Percentiles rank a stretch among this genome's conserved stretches.
phyloP scores from a whole-genome alignment of 192 early-diverging fungal species.

The Coemansia sp. region DNA sequence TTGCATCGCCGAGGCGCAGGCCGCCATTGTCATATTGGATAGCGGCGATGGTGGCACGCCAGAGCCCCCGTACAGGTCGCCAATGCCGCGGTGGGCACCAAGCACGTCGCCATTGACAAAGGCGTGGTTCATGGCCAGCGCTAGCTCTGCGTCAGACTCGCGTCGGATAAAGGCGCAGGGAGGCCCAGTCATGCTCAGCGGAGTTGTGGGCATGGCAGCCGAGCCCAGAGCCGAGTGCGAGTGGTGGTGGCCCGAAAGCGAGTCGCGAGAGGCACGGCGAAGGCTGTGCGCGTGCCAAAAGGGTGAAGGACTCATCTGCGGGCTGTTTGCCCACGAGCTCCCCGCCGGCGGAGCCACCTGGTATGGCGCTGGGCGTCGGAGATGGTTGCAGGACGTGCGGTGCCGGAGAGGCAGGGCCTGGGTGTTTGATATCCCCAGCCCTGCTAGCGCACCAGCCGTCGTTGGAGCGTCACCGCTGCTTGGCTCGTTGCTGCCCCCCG shows the following conservation, averaged over 20 bases:
- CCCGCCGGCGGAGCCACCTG: constrained; percentile 28
- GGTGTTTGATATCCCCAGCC: constrained; percentile 37
- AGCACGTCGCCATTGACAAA: constrained; percentile 49
- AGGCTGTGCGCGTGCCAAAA: constrained; percentile 39
- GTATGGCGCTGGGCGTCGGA: constrained; percentile 53
- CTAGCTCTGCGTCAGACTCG: constrained; percentile 55
- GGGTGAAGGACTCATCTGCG: constrained; percentile 45
- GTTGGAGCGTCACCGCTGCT: background rate
- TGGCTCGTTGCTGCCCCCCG: background rate
- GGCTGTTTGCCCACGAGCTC: constrained; percentile 43
- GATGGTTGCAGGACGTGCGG: constrained; percentile 44
- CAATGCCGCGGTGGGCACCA: constrained; percentile 38
- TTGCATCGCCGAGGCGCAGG: constrained; percentile 20
- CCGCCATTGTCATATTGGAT: constrained; percentile 36
- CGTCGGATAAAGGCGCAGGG: constrained; percentile 25
- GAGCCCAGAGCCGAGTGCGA: constrained; percentile 12
- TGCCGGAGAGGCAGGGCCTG: constrained; percentile 45
- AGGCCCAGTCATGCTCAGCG: constrained; percentile 6
- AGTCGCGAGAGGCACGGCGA: constrained; percentile 46
- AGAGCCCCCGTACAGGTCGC: constrained; percentile 31
- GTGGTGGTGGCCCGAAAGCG: constrained; percentile 20
- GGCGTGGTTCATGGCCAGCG: constrained; percentile 53
- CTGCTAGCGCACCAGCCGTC: constrained; percentile 11
- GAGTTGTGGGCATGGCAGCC: background rate
- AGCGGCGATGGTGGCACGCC: constrained; percentile 45